Percentiles rank a stretch among this genome's conserved stretches.
phyloP scores from a whole-genome alignment of 1,284 basidiomycete genomes.

The Grifola frondosa region DNA sequence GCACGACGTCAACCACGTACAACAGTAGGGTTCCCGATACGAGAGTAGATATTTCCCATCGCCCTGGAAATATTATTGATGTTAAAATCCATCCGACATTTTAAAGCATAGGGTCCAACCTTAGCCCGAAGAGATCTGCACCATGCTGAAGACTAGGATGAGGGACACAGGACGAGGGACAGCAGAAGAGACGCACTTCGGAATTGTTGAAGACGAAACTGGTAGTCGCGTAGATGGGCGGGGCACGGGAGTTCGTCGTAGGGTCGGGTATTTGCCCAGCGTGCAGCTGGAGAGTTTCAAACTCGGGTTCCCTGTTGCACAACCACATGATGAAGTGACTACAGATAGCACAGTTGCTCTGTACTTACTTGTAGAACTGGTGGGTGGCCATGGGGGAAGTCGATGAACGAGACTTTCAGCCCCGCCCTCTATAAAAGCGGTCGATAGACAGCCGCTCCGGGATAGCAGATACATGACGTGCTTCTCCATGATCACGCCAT shows the following conservation, averaged over 20 bases:
- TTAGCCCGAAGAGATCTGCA: slow-evolving; percentile 80
- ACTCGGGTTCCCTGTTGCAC: slow-evolving; percentile 59
- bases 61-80: slow-evolving; percentile 37
- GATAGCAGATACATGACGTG: too few species aligned
- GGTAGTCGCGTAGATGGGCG: slow-evolving; percentile 79
- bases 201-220: slow-evolving; percentile 82
- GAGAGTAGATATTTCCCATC: slow-evolving; percentile 75
- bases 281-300: slow-evolving; percentile 83
- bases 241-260: slow-evolving; percentile 75
- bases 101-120: slow-evolving; percentile 32
- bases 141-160: slow-evolving; percentile 54
- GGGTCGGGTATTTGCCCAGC: slow-evolving; percentile 77
- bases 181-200: slow-evolving; percentile 39
- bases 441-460: too few species aligned
- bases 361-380: slow-evolving; percentile 27
- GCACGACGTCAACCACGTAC: slow-evolving; percentile 39
- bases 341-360: neutral
- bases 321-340: too few species aligned
- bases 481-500: too few species aligned
- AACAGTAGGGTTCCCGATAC: slow-evolving; percentile 84
- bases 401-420: too few species aligned
- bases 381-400: slow-evolving; percentile 19
- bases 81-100: neutral
- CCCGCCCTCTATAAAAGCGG: too few species aligned
- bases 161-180: too few species aligned